Percentiles rank a stretch among this genome's conserved stretches.
Evolutionary conservation across 1,284 basidiomycete genomes (phyloP).

Genomic region (Melampsora larici-populina): DNA sequence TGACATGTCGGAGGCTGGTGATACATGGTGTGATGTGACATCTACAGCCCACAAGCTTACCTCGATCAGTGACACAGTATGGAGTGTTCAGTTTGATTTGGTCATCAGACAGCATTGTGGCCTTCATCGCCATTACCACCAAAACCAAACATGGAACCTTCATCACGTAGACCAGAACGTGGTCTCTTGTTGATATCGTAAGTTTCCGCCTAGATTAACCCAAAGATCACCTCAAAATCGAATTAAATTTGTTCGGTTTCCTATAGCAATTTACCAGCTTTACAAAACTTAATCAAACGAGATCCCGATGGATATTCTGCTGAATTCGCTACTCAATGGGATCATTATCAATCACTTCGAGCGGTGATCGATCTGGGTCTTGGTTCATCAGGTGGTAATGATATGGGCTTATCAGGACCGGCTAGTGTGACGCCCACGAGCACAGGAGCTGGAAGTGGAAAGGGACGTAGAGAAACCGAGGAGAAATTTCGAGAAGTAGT

Average conservation of each 20-base stretch:
- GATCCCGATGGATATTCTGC: conserved; percentile 87
- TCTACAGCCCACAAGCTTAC: no score
- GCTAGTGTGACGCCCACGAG: conserved; percentile 41
- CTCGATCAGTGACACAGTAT: no score
- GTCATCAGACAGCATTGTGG: no score
- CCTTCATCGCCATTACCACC: background rate
- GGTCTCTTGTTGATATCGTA: conserved; percentile 34
- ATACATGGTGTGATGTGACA: no score
- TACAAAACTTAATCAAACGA: conserved; percentile 93
- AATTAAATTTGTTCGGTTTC: background rate
- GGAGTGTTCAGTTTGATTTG: no score
- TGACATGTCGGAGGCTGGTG: no score
- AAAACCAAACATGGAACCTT: conserved; percentile 12
- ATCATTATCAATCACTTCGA: conserved; percentile 83
- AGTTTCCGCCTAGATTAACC: background rate
- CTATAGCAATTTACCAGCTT: conserved; percentile 60
- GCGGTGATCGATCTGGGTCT: conserved; percentile 69
- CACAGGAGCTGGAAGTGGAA: conserved; percentile 16
- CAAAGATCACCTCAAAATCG: no score
- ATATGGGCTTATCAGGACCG: conserved; percentile 13
- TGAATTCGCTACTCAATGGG: conserved; percentile 98
- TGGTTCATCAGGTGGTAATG: conserved; percentile 43
- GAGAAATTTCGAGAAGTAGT: conserved; percentile 80
- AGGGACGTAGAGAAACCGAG: conserved; percentile 64
- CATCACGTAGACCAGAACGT: conserved; percentile 32